Evolutionary conservation across 2,329 filamentous ascomycete species (phyloP).

Genomic region (Epichloe sibirici): DNA sequence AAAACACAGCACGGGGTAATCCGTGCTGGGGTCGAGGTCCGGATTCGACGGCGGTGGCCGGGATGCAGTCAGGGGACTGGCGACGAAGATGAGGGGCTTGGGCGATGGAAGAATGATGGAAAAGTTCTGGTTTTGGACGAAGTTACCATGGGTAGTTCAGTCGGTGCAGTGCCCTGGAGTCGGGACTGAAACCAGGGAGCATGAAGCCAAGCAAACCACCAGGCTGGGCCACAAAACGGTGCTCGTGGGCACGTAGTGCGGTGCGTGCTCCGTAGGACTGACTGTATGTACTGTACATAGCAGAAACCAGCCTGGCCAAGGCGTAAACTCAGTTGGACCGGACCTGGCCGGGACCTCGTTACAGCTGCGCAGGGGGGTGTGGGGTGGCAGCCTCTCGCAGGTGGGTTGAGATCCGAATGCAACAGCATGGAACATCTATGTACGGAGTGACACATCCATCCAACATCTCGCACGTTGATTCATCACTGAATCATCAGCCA

Average conservation of each 20-base stretch:
- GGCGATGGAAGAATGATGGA: not conserved
- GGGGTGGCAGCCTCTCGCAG: not conserved
- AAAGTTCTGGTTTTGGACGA: not conserved
- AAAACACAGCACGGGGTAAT: not conserved
- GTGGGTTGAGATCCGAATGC: slow-evolving; percentile 1
- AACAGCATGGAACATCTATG: too few species aligned
- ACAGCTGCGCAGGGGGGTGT: slow-evolving; percentile 1
- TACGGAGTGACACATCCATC: too few species aligned
- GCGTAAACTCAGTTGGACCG: not conserved
- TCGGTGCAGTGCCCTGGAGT: not conserved
- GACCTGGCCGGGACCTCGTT: not conserved
- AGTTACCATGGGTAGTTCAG: not conserved
- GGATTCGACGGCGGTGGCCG: not conserved
- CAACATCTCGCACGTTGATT: too few species aligned
- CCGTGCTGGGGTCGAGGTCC: not conserved
- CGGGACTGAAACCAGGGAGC: not conserved
- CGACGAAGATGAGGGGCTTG: slow-evolving; percentile 2
- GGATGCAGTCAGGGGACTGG: not conserved
- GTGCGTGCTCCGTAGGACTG: not conserved
- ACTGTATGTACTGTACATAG: too few species aligned
- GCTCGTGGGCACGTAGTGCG: not conserved
- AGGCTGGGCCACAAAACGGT: not conserved
- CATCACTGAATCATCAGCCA: too few species aligned
- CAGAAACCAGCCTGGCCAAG: not conserved
- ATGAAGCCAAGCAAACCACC: not conserved